Evolutionary conservation across 495 filamentous ascomycete genomes (phyloP), one percentile per base, ranked within the genome.

Genomic region (Hyaloscypha hepaticicola): DNA sequence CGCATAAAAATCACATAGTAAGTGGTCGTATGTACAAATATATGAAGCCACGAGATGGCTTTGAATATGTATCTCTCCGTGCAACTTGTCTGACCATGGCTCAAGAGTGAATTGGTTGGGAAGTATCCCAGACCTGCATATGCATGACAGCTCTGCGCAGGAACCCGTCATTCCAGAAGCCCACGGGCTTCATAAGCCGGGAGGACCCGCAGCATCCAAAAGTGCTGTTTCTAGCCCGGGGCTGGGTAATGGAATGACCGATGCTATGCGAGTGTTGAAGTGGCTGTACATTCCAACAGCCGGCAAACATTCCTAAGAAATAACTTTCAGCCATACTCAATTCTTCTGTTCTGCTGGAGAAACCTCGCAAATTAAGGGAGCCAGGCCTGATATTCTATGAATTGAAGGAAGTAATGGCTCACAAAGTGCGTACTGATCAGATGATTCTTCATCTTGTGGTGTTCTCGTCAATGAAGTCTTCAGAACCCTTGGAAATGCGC

Each of bases 11-110:
- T 45, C 38, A 50, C n/a, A 51, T 19, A 41, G 31, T 58, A n/a
- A 62, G 51, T 28, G 6, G 11, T 1, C 11, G 38, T 19, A 49
- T 61, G 24, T 64, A 68, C 63, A 59, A 63, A 62, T 49, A 66
- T 31, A 27, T 34, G 49, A 24, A 5, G 53, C 4, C 11, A 45
- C 0, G 0, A 16, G 5, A 34, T 34, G 5, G 12, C 12, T 12
- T 34, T 12, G 31, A 34, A 34, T 12, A 12, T 34, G 5, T 34
- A 34, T 34, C 31, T 34, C 12, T 34, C 31, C 5, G n/a, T n/a
- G n/a, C n/a, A n/a, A n/a, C n/a, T n/a, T 33, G 31, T 33, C 31
- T 0, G 19, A 45, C 11, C 38, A 45, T 45, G 12, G 4, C 11
- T 16, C 11, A 45, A 16, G 16, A 19, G 9, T 45, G 38, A 45